Percentiles rank a stretch among this genome's conserved stretches.
phyloP scores from a whole-genome alignment of 371 early-diverging fungal species.

The Apophysomyces elegans region DNA sequence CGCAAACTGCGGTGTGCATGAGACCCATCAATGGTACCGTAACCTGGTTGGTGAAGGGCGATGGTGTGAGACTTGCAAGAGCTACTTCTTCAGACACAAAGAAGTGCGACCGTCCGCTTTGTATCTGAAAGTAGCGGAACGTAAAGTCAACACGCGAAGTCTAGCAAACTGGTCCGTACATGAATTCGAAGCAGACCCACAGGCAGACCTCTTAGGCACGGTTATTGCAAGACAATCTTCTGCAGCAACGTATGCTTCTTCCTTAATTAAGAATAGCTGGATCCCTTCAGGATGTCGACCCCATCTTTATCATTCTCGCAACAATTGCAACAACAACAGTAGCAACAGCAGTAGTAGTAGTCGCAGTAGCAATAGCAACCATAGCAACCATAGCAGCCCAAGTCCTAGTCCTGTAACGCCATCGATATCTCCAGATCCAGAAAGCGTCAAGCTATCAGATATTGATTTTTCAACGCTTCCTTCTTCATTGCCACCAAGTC shows the following conservation, averaged over 20 bases:
- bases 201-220: constrained; percentile 21
- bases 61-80: constrained; percentile 57
- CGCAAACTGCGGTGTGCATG: constrained; percentile 45
- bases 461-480: constrained; percentile 1
- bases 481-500: neutral
- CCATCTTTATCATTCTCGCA: constrained; percentile 15
- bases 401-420: constrained; percentile 8
- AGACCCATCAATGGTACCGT: constrained; percentile 56
- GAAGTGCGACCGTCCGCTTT: constrained; percentile 43
- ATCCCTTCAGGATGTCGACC: constrained; percentile 20
- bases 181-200: neutral
- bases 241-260: neutral
- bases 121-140: constrained; percentile 49
- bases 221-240: neutral
- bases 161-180: constrained; percentile 34
- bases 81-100: constrained; percentile 45
- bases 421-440: neutral
- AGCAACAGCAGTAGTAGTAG: constrained; percentile 3
- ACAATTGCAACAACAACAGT: constrained; percentile 1
- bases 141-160: constrained; percentile 45
- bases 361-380: constrained; percentile 4
- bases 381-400: constrained; percentile 7
- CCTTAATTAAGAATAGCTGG: neutral
- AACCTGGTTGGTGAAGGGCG: constrained; percentile 46
- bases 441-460: too few relatives aligned